Evolutionary conservation across 169 alveolate species (phyloP).

Genomic region (Plasmodium vivax): DNA sequence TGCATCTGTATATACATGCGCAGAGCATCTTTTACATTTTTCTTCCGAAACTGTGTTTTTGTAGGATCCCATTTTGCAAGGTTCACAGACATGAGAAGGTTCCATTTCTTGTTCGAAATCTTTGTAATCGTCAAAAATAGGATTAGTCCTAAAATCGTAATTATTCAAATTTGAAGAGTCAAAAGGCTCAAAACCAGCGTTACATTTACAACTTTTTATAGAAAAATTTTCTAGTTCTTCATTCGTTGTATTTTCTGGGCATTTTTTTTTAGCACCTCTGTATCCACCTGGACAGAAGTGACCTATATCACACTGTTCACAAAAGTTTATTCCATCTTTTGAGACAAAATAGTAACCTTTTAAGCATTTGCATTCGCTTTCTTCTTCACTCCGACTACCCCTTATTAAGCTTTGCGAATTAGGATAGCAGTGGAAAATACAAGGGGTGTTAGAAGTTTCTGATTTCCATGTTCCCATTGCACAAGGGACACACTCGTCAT

Average conservation of each 20-base stretch:
- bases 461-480: conserved; percentile 84
- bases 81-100: conserved; percentile 59
- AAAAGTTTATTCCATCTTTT: conserved; percentile 74
- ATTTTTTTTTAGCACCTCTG: conserved; percentile 67
- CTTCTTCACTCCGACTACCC: conserved; percentile 84
- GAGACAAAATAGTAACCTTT: conserved; percentile 80
- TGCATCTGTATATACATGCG: conserved; percentile 61
- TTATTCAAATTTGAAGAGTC: conserved; percentile 28
- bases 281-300: conserved; percentile 83
- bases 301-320: conserved; percentile 83
- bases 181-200: conserved; percentile 50
- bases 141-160: conserved; percentile 42
- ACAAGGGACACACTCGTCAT: conserved; percentile 80
- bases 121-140: conserved; percentile 55
- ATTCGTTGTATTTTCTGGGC: conserved; percentile 82
- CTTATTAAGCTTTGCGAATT: conserved; percentile 74
- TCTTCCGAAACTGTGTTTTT: conserved; percentile 27
- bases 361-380: conserved; percentile 78
- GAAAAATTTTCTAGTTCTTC: conserved; percentile 20
- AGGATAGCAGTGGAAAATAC: conserved; percentile 80
- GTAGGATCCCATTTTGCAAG: conserved; percentile 56
- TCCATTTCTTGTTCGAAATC: conserved; percentile 39
- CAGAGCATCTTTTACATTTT: conserved; percentile 64
- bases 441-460: conserved; percentile 75
- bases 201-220: conserved; percentile 67